Evolutionary conservation across 176 grass and related monocot genomes (phyloP).

Genomic region (Zoysia japonica): DNA sequence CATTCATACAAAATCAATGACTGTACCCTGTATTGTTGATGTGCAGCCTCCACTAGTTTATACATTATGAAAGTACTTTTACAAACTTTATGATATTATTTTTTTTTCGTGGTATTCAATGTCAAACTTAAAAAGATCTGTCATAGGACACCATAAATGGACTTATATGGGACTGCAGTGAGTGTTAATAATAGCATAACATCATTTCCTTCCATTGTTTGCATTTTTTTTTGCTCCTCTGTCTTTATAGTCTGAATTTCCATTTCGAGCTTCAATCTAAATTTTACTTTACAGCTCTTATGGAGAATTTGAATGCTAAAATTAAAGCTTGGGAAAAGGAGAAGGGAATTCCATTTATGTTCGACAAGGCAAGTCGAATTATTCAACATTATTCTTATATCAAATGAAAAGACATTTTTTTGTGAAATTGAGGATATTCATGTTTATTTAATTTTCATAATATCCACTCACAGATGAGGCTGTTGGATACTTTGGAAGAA

Average conservation of each 20-base stretch:
- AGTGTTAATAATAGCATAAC: not conserved
- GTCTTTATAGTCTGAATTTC: not conserved
- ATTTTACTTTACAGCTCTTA: conserved; percentile 60
- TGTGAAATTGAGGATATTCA: conserved; percentile 1
- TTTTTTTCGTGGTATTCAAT: not conserved
- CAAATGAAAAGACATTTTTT: not conserved
- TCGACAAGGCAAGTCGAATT: conserved; percentile 59
- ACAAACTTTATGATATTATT: not conserved
- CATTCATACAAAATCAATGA: not conserved
- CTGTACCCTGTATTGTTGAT: conserved; percentile 2
- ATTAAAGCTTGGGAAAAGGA: conserved; percentile 80
- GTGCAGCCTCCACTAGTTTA: not conserved
- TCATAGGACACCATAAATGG: not conserved
- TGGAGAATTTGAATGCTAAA: conserved; percentile 77
- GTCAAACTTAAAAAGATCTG: not conserved
- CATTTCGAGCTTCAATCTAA: conserved; percentile 28
- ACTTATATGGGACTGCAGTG: not conserved
- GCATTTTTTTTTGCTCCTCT: not conserved
- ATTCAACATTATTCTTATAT: not conserved
- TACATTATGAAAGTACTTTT: not conserved
- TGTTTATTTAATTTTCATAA: conserved; percentile 7
- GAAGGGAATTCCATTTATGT: conserved; percentile 73
- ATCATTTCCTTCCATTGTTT: conserved; percentile 7
- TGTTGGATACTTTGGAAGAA: conserved; percentile 72
- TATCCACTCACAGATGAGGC: conserved; percentile 46